Base-by-base conservation (phyloP, 768 basidiomycete genomes). In the Tremella mesenterica region DNA sequence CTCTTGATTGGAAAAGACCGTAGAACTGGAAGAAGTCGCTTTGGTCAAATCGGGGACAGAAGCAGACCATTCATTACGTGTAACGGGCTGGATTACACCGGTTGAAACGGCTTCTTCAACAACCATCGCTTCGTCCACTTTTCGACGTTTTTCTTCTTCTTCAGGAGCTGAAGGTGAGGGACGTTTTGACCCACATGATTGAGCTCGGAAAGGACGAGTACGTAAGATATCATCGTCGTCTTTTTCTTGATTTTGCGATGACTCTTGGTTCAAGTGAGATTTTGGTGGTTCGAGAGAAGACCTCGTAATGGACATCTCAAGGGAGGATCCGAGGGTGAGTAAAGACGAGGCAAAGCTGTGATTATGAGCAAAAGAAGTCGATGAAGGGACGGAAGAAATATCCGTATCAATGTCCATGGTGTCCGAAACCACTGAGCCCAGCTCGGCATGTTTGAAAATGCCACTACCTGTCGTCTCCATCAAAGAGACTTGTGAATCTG, bases 101-200 rank as follows among this genome's bases (percentile, higher is more conserved):
- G 53, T 54, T 10, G 39, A 45, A 26, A 69, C 56, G 44, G 63
- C 65, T 53, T 66, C 68, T 53, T 64, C 59, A 4, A 69, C 60
- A 12, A 67, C 68, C 63, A 64, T 65, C 16, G 62, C 64, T 44
- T 67, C 65, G 28, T 63, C 64, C 23, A 65, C 65, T 47, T 63
- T 61, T 26, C 63, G 45, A 28, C 65, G 31, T 38, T 66, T 58
- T 36, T 70, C 66, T 29, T 69, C 67, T 27, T 56, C 47, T 7
- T 52, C 56, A 33, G 31, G 41, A 8, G 36, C 28, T 1, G 34
- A 8, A 1, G 48, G 41, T 0, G 59, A 31, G 23, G 67, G 61
- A 36, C 67, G 47, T 41, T 69, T 69, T 20, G 64, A 52, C 5
- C 67, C 67, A 43, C 67, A 69, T 16, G 63, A 64, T 47, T 64